phyloP scores from a whole-genome alignment of 2,329 filamentous ascomycete genomes.

The Colletotrichum lindemuthianum region DNA sequence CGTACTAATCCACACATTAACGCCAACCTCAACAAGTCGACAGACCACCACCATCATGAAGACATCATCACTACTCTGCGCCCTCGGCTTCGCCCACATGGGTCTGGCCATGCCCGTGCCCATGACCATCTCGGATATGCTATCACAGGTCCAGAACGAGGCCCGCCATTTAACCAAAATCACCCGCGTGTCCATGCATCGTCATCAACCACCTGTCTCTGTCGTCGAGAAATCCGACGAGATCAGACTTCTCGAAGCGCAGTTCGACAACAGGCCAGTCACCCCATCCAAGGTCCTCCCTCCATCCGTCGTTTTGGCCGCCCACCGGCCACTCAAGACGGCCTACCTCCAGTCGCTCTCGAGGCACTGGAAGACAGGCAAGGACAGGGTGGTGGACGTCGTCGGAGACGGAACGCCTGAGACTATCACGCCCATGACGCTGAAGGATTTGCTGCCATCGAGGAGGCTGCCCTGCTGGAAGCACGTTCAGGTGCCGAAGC shows the following conservation, averaged over 20 bases:
- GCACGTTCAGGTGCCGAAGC: constrained; percentile 11
- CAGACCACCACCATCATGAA: constrained; percentile 15
- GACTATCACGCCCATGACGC: constrained; percentile 26
- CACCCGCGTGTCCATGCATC: constrained; percentile 8
- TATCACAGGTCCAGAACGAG: constrained; percentile 18
- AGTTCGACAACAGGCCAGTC: constrained; percentile 32
- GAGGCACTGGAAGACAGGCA: constrained; percentile 7
- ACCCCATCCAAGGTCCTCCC: constrained; percentile 21
- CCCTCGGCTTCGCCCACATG: constrained; percentile 14
- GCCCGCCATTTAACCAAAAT: constrained; percentile 19
- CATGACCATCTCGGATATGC: constrained; percentile 22
- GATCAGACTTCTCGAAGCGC: constrained; percentile 3
- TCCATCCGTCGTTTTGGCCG: constrained; percentile 30
- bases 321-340: constrained; percentile 30
- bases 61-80: constrained; percentile 25
- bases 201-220: background rate
- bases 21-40: too few species aligned
- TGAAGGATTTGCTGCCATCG: constrained; percentile 21
- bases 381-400: constrained; percentile 32
- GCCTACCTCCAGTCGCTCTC: constrained; percentile 31
- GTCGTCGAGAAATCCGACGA: background rate
- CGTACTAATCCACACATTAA: too few species aligned
- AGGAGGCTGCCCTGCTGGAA: constrained; percentile 21
- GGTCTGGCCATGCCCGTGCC: constrained; percentile 29
- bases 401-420: constrained; percentile 28